These are phyloP conservation scores for Aureobasidium sp. DNA, from an alignment of 2,329 filamentous ascomycete species.

Conservation along the genomic window DNA sequence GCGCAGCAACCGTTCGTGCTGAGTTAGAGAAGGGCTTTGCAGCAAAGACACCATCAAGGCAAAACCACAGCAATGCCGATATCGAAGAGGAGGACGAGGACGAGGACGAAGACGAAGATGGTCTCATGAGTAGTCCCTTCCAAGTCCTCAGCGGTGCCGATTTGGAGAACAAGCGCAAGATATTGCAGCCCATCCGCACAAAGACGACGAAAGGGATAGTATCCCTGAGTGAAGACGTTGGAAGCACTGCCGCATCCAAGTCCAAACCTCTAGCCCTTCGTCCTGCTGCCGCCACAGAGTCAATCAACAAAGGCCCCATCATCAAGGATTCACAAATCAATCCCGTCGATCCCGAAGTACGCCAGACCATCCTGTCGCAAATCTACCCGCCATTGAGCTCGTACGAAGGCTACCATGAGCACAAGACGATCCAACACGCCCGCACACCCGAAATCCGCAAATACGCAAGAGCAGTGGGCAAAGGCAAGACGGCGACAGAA, in stretches of 20 bases:
- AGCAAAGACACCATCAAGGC: slow-evolving; percentile 72
- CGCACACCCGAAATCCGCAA: slow-evolving; percentile 72
- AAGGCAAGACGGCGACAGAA: slow-evolving; percentile 44
- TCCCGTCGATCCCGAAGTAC: slow-evolving; percentile 71
- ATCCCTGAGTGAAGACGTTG: slow-evolving; percentile 22
- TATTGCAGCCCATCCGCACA: slow-evolving; percentile 46
- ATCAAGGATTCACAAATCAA: slow-evolving; percentile 83
- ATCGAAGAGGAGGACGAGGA: slow-evolving; percentile 32
- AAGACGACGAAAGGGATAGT: slow-evolving; percentile 42
- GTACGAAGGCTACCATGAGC: slow-evolving; percentile 75
- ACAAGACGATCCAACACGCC: slow-evolving; percentile 56
- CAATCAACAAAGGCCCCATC: slow-evolving; percentile 56
- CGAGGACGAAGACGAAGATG: slow-evolving; percentile 36
- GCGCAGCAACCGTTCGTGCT: slow-evolving; percentile 52
- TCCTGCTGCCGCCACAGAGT: slow-evolving; percentile 23
- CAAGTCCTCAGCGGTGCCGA: slow-evolving; percentile 49
- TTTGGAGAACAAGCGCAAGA: slow-evolving; percentile 34
- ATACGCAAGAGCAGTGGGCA: slow-evolving; percentile 62
- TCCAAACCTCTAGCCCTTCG: slow-evolving; percentile 25
- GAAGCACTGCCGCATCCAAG: slow-evolving; percentile 17
- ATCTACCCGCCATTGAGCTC: slow-evolving; percentile 65
- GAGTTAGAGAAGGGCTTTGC: slow-evolving; percentile 51
- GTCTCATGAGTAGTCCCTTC: slow-evolving; percentile 64
- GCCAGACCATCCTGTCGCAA: slow-evolving; percentile 66
- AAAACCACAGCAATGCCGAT: slow-evolving; percentile 30